Percentiles rank a stretch among this genome's conserved stretches.
Conservation (phyloP, 2,329 filamentous ascomycete species). For the Cordyceps javanica region DNA sequence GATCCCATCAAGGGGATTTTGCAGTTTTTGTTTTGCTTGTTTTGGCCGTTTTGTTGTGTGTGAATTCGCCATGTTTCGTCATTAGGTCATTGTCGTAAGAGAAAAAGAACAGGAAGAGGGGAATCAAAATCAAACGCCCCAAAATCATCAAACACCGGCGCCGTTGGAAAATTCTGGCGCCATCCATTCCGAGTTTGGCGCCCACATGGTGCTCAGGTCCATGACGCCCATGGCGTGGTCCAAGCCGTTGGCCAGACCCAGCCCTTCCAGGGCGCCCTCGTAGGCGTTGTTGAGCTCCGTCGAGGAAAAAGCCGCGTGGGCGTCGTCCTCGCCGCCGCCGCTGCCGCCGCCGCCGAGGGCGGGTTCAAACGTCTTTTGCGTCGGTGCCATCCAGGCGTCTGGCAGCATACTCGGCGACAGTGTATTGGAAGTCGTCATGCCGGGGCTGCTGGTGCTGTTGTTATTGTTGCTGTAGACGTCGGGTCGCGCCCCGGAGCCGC, state of each 20-base stretch:
- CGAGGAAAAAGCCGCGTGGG: not conserved
- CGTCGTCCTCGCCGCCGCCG: not conserved
- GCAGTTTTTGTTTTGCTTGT: too few relatives aligned
- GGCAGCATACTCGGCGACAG: conserved; percentile 15
- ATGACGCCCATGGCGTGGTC: conserved; percentile 35
- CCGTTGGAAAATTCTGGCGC: conserved; percentile 28
- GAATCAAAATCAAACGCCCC: conserved; percentile 20
- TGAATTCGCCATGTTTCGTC: not conserved
- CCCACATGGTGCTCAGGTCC: conserved; percentile 30
- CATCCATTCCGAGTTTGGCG: conserved; percentile 27
- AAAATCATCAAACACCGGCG: conserved; percentile 26
- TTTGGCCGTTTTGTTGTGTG: not conserved
- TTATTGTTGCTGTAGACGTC: conserved; percentile 18
- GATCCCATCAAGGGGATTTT: too few relatives aligned
- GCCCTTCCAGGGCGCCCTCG: conserved; percentile 41
- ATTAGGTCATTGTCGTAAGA: not conserved
- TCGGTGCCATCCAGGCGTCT: conserved; percentile 11
- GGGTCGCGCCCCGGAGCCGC: conserved; percentile 17
- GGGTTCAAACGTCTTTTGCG: not conserved
- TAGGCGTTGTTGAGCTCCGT: conserved; percentile 44
- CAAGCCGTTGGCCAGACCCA: conserved; percentile 39
- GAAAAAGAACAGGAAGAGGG: not conserved
- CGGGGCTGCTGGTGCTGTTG: too few relatives aligned
- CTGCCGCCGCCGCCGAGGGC: conserved; percentile 15
- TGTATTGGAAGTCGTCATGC: conserved; percentile 10